These are phyloP conservation scores for Russula virescens DNA, from an alignment of 768 basidiomycete genomes.

Conservation along the genomic window DNA sequence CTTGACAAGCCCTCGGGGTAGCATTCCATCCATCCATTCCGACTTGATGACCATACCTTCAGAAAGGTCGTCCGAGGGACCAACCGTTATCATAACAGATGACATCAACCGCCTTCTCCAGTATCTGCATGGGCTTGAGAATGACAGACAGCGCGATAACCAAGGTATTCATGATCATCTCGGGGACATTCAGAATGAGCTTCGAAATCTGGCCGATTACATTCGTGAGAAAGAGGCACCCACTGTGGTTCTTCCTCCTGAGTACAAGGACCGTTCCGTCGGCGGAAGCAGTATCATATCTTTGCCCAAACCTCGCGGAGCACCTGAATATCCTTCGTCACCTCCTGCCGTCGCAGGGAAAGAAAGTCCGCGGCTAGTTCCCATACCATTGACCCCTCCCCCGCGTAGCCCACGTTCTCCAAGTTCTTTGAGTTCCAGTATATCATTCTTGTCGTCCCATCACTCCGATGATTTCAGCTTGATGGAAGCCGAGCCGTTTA, in stretches of 20 bases:
- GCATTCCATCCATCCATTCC: constrained; percentile 45
- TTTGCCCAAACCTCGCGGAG: constrained; percentile 24
- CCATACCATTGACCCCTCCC: constrained; percentile 42
- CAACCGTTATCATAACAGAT: constrained; percentile 44
- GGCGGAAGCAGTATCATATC: constrained; percentile 35
- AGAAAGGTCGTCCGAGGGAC: constrained; percentile 27
- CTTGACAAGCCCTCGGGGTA: constrained; percentile 43
- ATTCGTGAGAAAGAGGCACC: constrained; percentile 23
- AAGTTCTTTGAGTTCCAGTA: constrained; percentile 32
- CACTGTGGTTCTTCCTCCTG: constrained; percentile 1
- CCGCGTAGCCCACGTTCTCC: constrained; percentile 38
- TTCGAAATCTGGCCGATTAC: constrained; percentile 48
- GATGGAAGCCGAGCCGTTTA: constrained; percentile 35
- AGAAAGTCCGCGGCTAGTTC: constrained; percentile 18
- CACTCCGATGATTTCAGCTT: constrained; percentile 66
- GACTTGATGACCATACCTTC: constrained; percentile 41
- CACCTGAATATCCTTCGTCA: constrained; percentile 12
- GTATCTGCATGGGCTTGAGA: constrained; percentile 59
- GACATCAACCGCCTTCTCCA: constrained; percentile 48
- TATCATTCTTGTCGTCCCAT: constrained; percentile 52
- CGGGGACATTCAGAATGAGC: constrained; percentile 60
- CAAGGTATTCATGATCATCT: constrained; percentile 62
- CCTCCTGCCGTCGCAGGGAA: constrained; percentile 8
- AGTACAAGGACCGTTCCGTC: constrained; percentile 19
- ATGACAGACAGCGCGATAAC: constrained; percentile 55